Evolutionary conservation across 148 eudicot genomes (phyloP), one percentile per base, ranked within the genome.

Genomic region (Suaeda aralocaspica): DNA sequence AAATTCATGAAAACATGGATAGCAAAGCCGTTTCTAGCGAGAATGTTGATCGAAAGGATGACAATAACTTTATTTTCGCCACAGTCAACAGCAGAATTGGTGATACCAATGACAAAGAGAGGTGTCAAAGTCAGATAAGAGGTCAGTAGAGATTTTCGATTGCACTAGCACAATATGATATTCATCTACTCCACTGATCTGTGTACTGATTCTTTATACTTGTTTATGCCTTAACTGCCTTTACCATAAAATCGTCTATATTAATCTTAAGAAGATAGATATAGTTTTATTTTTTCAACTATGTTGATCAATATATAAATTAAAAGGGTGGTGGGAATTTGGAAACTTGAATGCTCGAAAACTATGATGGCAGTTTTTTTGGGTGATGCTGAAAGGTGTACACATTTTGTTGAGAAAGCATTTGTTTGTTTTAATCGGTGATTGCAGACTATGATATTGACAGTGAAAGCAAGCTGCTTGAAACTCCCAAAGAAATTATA

Each of bases 101-200:
- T 9, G 82, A 66, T 58, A 78, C 9, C 44, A 60, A 60, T 34
- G 45, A 33, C 24, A 31, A n/a, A 1, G 16, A 31, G 9, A 60
- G 25, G 64, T 69, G 81, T 67, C 70, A 62, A 65, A 60, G 64
- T 75, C 78, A 46, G 55, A 73, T 76, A 69, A 68, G 67, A 80
- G 91, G 94, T 89, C 72, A 55, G 66, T 24, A 59, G 24, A 18
- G n/a, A n/a, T n/a, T n/a, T n/a, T n/a, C n/a, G n/a, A n/a, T n/a
- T n/a, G n/a, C n/a, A n/a, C n/a, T n/a, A n/a, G n/a, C n/a, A n/a
- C n/a, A n/a, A n/a, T n/a, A n/a, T 29, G 7, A 55, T 68, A 22
- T 36, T 57, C 30, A 57, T 42, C 59, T 29, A 46, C 61, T 31
- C 9, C 34, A 30, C 16, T 61, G 44, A 16, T 46, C 18, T 8